These are phyloP conservation scores for Zygotorulaspora sp. DNA, from an alignment of 805 yeast genomes.

Conservation along the genomic window DNA sequence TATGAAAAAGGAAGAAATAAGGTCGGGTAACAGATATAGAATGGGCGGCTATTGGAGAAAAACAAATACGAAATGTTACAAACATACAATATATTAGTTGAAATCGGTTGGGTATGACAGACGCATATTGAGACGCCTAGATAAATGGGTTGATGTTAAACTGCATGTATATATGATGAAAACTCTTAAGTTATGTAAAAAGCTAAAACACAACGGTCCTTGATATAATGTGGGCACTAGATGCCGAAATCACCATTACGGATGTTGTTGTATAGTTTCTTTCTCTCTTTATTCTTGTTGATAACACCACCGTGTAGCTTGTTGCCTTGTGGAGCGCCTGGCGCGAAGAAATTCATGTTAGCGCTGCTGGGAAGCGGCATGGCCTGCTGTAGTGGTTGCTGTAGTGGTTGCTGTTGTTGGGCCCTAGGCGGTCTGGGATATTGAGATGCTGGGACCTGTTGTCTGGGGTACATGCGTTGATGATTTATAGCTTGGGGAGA, in stretches of 20 bases:
- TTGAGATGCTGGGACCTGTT: constrained; percentile 9
- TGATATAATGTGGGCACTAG: too few species aligned
- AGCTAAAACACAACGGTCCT: too few species aligned
- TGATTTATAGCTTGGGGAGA: not conserved
- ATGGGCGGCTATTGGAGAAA: too few species aligned
- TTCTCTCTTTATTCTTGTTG: constrained; percentile 44
- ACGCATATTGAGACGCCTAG: too few species aligned
- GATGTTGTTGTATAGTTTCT: constrained; percentile 57
- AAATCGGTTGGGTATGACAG: too few species aligned
- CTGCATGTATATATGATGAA: too few species aligned
- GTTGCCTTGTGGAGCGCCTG: constrained; percentile 39
- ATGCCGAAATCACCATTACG: constrained; percentile 68
- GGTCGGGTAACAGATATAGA: too few species aligned
- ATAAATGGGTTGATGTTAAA: too few species aligned
- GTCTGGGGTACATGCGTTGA: constrained; percentile 5
- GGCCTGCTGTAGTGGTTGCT: constrained; percentile 7
- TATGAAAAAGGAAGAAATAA: too few species aligned
- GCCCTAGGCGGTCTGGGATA: constrained; percentile 11
- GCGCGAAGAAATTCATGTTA: constrained; percentile 34
- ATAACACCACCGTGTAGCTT: constrained; percentile 42
- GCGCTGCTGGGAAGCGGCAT: constrained; percentile 40
- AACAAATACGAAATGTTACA: too few species aligned
- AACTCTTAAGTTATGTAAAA: too few species aligned
- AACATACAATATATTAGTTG: too few species aligned
- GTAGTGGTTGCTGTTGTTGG: constrained; percentile 1